Evolutionary conservation across 345 rosid species (phyloP).

Genomic region (Dipteronia sinensis): DNA sequence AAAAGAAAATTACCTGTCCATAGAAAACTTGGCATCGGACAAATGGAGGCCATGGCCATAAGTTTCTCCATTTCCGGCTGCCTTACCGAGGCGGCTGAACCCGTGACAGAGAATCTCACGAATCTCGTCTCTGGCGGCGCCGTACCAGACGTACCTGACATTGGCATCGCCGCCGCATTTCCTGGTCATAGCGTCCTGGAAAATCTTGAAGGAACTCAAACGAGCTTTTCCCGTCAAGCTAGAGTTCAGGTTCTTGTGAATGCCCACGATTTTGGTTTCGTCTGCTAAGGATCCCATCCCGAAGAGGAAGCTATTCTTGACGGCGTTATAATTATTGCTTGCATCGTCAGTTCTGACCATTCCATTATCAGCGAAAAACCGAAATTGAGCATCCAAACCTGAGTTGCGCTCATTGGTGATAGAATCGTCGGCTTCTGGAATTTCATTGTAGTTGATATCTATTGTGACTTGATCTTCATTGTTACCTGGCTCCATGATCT

Average conservation of each 20-base stretch:
- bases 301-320: constrained; percentile 31
- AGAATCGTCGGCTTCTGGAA: constrained; percentile 6
- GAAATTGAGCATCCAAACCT: background rate
- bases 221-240: constrained; percentile 32
- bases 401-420: constrained; percentile 17
- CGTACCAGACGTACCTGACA: constrained; percentile 45
- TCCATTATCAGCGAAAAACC: constrained; percentile 22
- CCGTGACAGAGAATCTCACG: constrained; percentile 39
- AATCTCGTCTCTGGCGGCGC: constrained; percentile 42
- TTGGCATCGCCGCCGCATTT: constrained; percentile 44
- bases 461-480: background rate
- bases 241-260: constrained; percentile 37
- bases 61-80: background rate
- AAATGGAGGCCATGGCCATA: constrained; percentile 41
- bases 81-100: constrained; percentile 26
- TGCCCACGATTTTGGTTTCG: constrained; percentile 34
- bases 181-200: constrained; percentile 30
- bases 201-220: constrained; percentile 27
- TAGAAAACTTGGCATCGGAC: constrained; percentile 14
- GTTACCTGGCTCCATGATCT: constrained; percentile 7
- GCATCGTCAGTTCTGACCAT: constrained; percentile 30
- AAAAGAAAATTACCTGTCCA: constrained; percentile 34
- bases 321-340: background rate
- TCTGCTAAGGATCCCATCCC: constrained; percentile 30
- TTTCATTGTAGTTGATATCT: constrained; percentile 23